Evolutionary conservation across 352 stramenopile genomes (phyloP), one percentile per base, ranked within the genome.

Genomic region (Phytophthora megakarya): DNA sequence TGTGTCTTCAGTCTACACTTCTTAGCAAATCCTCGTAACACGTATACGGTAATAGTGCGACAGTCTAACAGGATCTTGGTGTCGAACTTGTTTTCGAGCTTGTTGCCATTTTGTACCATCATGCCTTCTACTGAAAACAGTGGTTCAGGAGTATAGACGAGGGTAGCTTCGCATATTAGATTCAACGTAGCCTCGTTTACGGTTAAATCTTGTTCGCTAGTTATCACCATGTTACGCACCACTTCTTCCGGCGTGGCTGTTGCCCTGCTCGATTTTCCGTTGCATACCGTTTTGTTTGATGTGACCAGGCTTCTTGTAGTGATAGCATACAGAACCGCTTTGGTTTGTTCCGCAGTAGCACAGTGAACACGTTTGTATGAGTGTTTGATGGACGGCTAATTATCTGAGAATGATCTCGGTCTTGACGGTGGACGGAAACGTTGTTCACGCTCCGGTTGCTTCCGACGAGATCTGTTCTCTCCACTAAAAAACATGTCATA

Each of bases 111-210:
- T 19, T 52, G 30, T 18, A 33, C 12, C 18, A 61, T 40, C 10
- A 26, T 22, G 23, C 48, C 58, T 19, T 53, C 26, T 19, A 39
- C 8, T 3, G 28, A 40, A 46, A 67, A 54, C 30, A 67, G 43
- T 51, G 58, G 43, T 7, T 28, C 35, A 11, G 38, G 35, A 12
- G 45, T 55, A 40, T 67, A 67, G 10, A 67, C 48, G 40, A 67
- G 48, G 61, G 58, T 48, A 40, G 54, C 28, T 43, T 67, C 58
- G 16, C 49, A 61, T 43, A 67, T 42, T 12, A 67, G 39, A 33
- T 60, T 60, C 48, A 67, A 48, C 49, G 50, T 67, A 58, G 37
- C 22, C 32, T 55, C 49, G 40, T 65, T 58, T 43, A 65, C 39
- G 16, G 42, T 61, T 67, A 66, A 53, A 58, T 32, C 28, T 46